A percentile compares a stretch with the other conserved stretches of the same genome.
Conservation (phyloP, 352 stramenopile genomes). For the Globisporangium uncinulatum region DNA sequence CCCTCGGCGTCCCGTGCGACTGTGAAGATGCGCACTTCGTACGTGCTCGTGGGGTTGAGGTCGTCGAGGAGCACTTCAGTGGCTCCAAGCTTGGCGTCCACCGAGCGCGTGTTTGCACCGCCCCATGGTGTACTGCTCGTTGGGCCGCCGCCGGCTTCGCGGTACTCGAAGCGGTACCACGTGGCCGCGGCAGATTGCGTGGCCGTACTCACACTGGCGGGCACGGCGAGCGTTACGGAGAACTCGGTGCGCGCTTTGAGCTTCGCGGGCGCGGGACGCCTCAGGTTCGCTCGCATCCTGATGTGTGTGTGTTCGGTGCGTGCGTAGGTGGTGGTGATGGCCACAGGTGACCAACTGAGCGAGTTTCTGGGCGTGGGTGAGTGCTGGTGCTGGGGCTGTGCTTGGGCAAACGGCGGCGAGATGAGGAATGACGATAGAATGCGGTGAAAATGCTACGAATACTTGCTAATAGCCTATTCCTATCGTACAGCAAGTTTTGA, state of each 20-base stretch:
- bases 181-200: slow-evolving; percentile 12
- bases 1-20: slow-evolving; percentile 31
- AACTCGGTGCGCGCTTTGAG: slow-evolving; percentile 76
- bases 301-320: too few relatives aligned
- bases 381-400: too few relatives aligned
- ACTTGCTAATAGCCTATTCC: too few relatives aligned
- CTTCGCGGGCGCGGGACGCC: slow-evolving; percentile 50
- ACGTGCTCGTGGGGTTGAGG: slow-evolving; percentile 84
- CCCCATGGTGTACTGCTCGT: slow-evolving; percentile 13
- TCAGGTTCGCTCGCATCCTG: neutral
- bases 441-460: too few relatives aligned
- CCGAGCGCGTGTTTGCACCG: slow-evolving; percentile 7
- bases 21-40: slow-evolving; percentile 79
- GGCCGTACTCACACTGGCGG: slow-evolving; percentile 12
- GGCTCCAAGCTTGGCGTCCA: slow-evolving; percentile 38
- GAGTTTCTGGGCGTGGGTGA: too few relatives aligned
- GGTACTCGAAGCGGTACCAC: slow-evolving; percentile 71
- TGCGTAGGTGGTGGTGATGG: too few relatives aligned
- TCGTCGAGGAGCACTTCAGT: slow-evolving; percentile 70
- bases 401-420: too few relatives aligned
- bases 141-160: slow-evolving; percentile 48
- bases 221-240: slow-evolving; percentile 67
- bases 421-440: too few relatives aligned
- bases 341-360: too few relatives aligned
- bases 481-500: too few relatives aligned